Evolutionary conservation across 805 yeast genomes (phyloP), one percentile per base, ranked within the genome.

Genomic region (Hermanozyma aechmeae): DNA sequence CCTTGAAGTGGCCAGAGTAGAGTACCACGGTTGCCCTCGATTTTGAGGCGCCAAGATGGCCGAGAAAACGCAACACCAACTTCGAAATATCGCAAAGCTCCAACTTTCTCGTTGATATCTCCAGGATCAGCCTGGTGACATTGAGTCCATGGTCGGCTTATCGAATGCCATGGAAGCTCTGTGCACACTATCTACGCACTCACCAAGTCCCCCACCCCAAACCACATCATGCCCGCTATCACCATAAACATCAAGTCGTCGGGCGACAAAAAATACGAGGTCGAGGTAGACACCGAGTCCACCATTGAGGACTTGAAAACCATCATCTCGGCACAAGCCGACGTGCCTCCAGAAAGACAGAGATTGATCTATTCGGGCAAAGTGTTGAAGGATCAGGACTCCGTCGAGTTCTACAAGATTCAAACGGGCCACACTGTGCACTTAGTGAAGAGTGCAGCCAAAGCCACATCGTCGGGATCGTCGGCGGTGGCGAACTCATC

Each of bases 321-420:
- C 21, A 62, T 62, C 40, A 65, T 89, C 29, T 76, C 76, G 15
- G 60, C 63, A 13, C 69, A 65, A 34, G 57, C 86, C 5, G 78
- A 73, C 14, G 65, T 86, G 25, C 79, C 94, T 4, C 75, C 73
- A 1, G 79, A 68, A n/a, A 72, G 79, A 36, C 97, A 87, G 58
- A 70, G 97, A 34, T 68, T 89, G 50, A 87, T 89, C 48, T 89
- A 82, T 60, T 82, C 96, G 3, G 98, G 98, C 23, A 79, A 89
- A 42, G 95, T 92, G 19, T 69, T 89, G 48, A 87, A 87, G 54
- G 96, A 89, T 48, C 65, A 62, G 21, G 92, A 87, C 42, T 70
- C 82, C 5, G 56, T 89, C 7, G 76, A 67, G 12, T 61, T 73
- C 4, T 89, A 89, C 61, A 84, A 84, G 52, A 73, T 89, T 48